Evolutionary conservation across 306 rosid genomes (phyloP), one percentile per base, ranked within the genome.

Genomic region (Canavalia ensiformis): DNA sequence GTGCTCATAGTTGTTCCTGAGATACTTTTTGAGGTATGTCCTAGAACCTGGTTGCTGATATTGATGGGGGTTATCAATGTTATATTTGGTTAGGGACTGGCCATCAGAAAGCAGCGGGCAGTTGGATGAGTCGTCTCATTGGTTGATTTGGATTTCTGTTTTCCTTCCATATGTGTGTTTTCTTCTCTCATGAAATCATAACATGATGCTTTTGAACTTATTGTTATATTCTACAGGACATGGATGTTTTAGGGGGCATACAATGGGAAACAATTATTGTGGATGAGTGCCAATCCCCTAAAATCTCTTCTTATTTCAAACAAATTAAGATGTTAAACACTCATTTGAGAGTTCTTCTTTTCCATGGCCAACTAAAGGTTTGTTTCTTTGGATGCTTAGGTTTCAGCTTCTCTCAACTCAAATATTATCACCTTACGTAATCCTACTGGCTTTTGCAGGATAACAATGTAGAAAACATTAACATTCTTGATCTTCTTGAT

Each of bases 211-310:
- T 79, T 49, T 44, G 33, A 54, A 71, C 55, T 6, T 67, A 52
- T 2, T 68, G 37, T 18, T 12, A 77, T 58, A 18, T 70, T 77
- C 7, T 84, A 78, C 88, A 92, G 97, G 97, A 90, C 75, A n/a
- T 83, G 66, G 85, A 83, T 79, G 76, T 90, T 56, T 83, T 92
- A 12, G 42, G 49, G 46, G 56, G 83, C 45, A 81, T 90, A 78
- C 46, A n/a, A 41, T 92, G 94, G 94, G 94, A 90, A 87, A 80
- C 78, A 30, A 76, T 88, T 79, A 13, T 90, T 78, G 82, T 86
- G 73, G 97, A 92, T 83, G 91, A 87, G 35, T 86, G 84, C 70
- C 94, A 88, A 54, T 80, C 81, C 74, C 44, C 86, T 57, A 18
- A 41, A 54, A 68, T 87, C 39, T 92, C 87, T 46, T 76, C 87